Base-by-base conservation (phyloP, 2,329 filamentous ascomycete species). In the Aspergillus pseudonomiae region DNA sequence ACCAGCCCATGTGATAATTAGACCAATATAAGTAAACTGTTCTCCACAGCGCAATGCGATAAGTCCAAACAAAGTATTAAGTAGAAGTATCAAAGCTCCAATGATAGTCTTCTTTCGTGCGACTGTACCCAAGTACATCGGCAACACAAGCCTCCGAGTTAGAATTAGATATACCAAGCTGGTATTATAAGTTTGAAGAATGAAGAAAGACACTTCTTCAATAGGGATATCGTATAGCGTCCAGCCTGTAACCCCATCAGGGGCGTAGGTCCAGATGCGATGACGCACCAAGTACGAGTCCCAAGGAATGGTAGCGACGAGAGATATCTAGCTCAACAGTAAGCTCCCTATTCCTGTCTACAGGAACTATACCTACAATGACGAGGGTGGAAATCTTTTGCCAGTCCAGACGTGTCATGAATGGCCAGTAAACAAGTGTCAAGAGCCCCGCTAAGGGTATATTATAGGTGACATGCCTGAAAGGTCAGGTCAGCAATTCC, bases 161-260 rank as follows among this genome's bases (percentile, higher is more conserved):
- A 89, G 74, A 1, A 92, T 76, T 11, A 91, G 81, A 70, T 92
- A 93, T 10, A 93, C 73, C 57, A 92, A 77, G 71, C 70, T 61
- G 12, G 73, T 74, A 46, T 87, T 91, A 75, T 91, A 92, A 1
- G 90, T 92, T 77, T 93, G 91, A 28, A 93, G 86, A 24, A 91
- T 77, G 74, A 93, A 93, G 82, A 93, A 93, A 78, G 92, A 92
- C 5, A 92, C 77, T 73, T 93, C 90, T 71, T 93, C 91, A 5
- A 84, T 75, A 0, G 91, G 90, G 21, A 93, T 90, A n/a, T 81
- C 79, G 69, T 86, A 86, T 19, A 91, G 73, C 1, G 82, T 88
- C 0, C 82, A 82, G 0, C 90, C 91, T 41, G 89, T 71, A 36
- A 92, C 85, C 24, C 86, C 89, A 70, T 87, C 80, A 12, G 82